Percentiles rank a stretch among this genome's conserved stretches.
Evolutionary conservation across 495 filamentous ascomycete species (phyloP).

Genomic region (Terfezia claveryi): DNA sequence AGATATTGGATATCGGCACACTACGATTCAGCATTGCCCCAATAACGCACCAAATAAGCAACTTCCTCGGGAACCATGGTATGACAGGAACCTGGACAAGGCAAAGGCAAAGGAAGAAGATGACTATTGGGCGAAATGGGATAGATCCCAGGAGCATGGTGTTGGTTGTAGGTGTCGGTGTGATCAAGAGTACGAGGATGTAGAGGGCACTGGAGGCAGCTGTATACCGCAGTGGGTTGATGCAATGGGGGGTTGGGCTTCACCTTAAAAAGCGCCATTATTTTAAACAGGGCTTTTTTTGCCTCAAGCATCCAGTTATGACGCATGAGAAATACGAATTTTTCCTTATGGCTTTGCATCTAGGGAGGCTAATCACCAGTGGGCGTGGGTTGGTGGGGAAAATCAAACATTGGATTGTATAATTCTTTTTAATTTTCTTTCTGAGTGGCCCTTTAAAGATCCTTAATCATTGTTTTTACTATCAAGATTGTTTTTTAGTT

Average conservation of each 20-base stretch:
- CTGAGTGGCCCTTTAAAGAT: no score
- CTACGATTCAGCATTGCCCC: slow-evolving; percentile 95
- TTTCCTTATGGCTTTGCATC: no score
- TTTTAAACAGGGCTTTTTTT: no score
- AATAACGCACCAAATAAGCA: slow-evolving; percentile 87
- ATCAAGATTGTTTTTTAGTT: no score
- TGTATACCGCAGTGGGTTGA: slow-evolving; percentile 95
- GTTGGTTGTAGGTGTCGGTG: slow-evolving; percentile 93
- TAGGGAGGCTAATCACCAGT: no score
- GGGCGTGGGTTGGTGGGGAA: no score
- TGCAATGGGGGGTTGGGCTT: slow-evolving; percentile 86
- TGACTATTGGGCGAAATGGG: slow-evolving; percentile 81
- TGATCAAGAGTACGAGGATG: slow-evolving; percentile 95
- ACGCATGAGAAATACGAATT: no score
- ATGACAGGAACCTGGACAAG: slow-evolving; percentile 53
- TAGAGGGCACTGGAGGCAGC: slow-evolving; percentile 89
- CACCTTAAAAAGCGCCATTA: slow-evolving; percentile 6
- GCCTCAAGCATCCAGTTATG: no score
- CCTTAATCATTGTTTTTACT: no score
- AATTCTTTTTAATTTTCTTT: no score
- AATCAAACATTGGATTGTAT: no score
- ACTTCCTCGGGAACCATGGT: slow-evolving; percentile 54
- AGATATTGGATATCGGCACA: slow-evolving; percentile 95
- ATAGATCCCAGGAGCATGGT: slow-evolving; percentile 79
- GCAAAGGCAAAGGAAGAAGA: slow-evolving; percentile 85